Base-by-base conservation (phyloP, 345 rosid species). In the Citrus medica region DNA sequence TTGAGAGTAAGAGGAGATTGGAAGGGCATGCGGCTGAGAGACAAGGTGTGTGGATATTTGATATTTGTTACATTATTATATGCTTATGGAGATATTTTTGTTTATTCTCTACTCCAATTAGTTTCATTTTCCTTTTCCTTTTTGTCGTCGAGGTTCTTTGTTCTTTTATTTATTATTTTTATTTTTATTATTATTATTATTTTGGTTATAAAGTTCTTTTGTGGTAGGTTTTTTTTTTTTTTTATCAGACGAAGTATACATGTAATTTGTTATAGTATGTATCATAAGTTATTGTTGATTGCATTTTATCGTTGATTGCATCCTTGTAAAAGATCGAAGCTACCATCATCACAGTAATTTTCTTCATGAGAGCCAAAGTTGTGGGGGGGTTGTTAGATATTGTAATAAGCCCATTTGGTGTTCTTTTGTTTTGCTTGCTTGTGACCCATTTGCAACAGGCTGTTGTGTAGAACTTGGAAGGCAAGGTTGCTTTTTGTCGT, bases 41-140 rank as follows among this genome's bases (percentile, higher is more conserved):
- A 48, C 27, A 80, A 58, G 74, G 80, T 71, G 66, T 77, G 75
- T 51, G 71, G 71, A 59, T 67, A 60, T 48, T 77, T 46, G 27
- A 73, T 67, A 61, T 74, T 53, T 2, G 7, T 78, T 69, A 51
- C 40, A 71, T 58, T 7, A 51, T 59, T 65, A 51, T n/a, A 69
- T 62, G 69, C 58, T 63, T 63, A 62, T 32, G 60, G 60, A 68
- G 46, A 55, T 71, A 19, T 42, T 37, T 35, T 25, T 37, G 55
- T 35, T 37, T 37, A 76, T 58, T 37, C 58, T 9, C 53, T 7
- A 3, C 37, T 35, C 55, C 71, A 9, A 17, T 46, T 51, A 24
- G 56, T 66, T 38, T 46, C 67, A 67, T 79, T 37, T 17, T 53
- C 22, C 28, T 79, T 37, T 17, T 53, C 22, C 28, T 22, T 78